Evolutionary conservation across 1,284 basidiomycete species (phyloP).

Genomic region (Ceratobasidium sp.): DNA sequence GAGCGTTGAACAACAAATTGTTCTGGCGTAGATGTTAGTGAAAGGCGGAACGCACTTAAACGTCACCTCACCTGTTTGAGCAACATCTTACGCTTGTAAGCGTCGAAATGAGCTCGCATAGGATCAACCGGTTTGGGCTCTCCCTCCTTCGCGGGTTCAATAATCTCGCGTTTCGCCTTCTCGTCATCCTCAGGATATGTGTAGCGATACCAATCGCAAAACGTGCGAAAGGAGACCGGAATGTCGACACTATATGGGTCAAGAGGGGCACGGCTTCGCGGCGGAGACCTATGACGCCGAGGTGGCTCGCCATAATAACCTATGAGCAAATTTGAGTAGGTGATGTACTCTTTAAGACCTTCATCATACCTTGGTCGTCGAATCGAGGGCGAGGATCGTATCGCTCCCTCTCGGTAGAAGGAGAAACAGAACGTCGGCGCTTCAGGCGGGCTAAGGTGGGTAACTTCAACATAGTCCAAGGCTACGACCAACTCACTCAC

Average conservation of each 20-base stretch:
- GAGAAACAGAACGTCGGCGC: constrained; percentile 86
- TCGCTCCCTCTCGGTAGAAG: constrained; percentile 80
- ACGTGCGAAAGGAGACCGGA: constrained; percentile 85
- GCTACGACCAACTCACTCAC: constrained; percentile 58
- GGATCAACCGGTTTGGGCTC: constrained; percentile 80
- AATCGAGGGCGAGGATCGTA: constrained; percentile 86
- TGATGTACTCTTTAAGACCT: constrained; percentile 47
- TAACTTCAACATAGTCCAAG: constrained; percentile 28
- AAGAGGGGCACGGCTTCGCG: constrained; percentile 54
- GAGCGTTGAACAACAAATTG: constrained; percentile 92
- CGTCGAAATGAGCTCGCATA: constrained; percentile 86
- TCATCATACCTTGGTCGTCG: constrained; percentile 72
- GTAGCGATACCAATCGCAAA: constrained; percentile 91
- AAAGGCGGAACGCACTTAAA: constrained; percentile 36
- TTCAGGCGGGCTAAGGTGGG: constrained; percentile 67
- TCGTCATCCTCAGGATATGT: constrained; percentile 86
- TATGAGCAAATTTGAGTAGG: constrained; percentile 1
- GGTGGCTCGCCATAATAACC: constrained; percentile 58
- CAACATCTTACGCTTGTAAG: constrained; percentile 90
- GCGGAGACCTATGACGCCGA: constrained; percentile 69
- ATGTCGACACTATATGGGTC: constrained; percentile 89
- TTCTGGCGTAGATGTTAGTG: constrained; percentile 72
- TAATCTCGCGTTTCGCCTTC: constrained; percentile 84
- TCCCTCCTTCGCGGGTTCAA: constrained; percentile 66
- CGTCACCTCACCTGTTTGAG: constrained; percentile 79